phyloP scores from a whole-genome alignment of 768 basidiomycete species.

The Leucosporidium yakuticum region DNA sequence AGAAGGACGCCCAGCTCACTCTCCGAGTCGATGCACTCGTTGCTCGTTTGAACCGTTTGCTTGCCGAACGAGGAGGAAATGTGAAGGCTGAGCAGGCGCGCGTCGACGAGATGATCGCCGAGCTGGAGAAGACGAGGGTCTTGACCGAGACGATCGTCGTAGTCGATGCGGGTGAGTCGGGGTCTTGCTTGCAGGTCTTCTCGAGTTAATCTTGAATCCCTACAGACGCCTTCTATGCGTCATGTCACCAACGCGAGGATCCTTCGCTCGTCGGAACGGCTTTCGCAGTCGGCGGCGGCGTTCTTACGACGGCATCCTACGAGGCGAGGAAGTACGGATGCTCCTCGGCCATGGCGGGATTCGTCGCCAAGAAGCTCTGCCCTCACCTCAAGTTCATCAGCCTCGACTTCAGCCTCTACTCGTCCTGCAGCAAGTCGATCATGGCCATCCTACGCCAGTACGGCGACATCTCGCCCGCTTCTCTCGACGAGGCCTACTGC shows the following conservation, averaged over 20 bases:
- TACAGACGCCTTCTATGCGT: constrained; percentile 50
- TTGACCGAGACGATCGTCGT: constrained; percentile 80
- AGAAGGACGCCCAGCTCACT: constrained; percentile 78
- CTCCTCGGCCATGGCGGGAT: constrained; percentile 94
- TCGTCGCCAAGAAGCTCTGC: constrained; percentile 88
- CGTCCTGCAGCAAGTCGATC: constrained; percentile 49
- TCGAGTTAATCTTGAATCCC: background rate
- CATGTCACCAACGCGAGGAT: constrained; percentile 41
- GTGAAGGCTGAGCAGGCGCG: constrained; percentile 9
- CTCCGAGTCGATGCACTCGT: constrained; percentile 9
- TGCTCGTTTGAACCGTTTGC: background rate
- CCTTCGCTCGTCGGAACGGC: constrained; percentile 44
- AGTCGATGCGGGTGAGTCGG: constrained; percentile 90
- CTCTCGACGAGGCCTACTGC: constrained; percentile 72
- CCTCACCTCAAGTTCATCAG: constrained; percentile 70
- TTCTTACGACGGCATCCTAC: constrained; percentile 61
- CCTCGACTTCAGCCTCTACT: constrained; percentile 36
- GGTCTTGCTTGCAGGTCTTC: background rate
- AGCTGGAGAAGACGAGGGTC: constrained; percentile 70
- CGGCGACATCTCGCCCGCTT: constrained; percentile 42
- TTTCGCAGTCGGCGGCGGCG: constrained; percentile 68
- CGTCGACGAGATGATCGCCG: constrained; percentile 43
- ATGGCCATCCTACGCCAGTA: constrained; percentile 64
- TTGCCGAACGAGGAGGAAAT: constrained; percentile 5
- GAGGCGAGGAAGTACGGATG: constrained; percentile 36